Evolutionary conservation across 306 rosid species (phyloP).

Genomic region (Elaeagnus macrophylla): DNA sequence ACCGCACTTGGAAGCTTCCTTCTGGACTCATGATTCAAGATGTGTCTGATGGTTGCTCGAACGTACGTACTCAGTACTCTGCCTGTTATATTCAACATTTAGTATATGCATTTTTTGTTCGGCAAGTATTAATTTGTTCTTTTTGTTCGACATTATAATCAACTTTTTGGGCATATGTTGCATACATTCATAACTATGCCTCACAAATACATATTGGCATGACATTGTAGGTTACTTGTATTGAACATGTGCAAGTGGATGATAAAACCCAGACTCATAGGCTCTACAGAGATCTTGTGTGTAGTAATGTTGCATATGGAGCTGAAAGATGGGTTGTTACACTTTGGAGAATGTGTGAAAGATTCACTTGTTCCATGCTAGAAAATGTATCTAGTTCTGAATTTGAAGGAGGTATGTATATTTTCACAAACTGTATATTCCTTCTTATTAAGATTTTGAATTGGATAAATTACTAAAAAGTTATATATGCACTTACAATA

Average conservation of each 20-base stretch:
- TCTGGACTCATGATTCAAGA: slow-evolving; percentile 72
- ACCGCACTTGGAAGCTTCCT: slow-evolving; percentile 53
- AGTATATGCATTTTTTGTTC: too few relatives aligned
- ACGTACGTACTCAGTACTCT: slow-evolving; percentile 17
- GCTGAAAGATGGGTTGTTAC: slow-evolving; percentile 62
- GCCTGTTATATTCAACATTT: too few relatives aligned
- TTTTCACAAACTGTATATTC: too few relatives aligned
- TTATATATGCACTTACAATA: not conserved
- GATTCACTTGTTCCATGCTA: slow-evolving; percentile 18
- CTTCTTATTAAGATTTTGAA: too few relatives aligned
- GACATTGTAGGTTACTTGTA: slow-evolving; percentile 49
- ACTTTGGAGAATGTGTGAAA: slow-evolving; percentile 62
- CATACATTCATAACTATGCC: too few relatives aligned
- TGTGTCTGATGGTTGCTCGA: slow-evolving; percentile 30
- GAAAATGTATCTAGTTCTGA: slow-evolving; percentile 16
- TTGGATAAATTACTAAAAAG: too few relatives aligned
- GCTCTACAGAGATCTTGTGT: slow-evolving; percentile 37
- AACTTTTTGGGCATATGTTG: too few relatives aligned
- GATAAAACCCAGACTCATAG: slow-evolving; percentile 37
- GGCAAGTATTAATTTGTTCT: too few relatives aligned
- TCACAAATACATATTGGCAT: too few relatives aligned
- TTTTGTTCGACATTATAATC: too few relatives aligned
- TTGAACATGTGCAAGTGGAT: slow-evolving; percentile 64
- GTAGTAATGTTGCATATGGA: slow-evolving; percentile 35
- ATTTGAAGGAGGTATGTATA: slow-evolving; percentile 9